A percentile compares a stretch with the other conserved stretches of the same genome.
Conservation (phyloP, 2,329 filamentous ascomycete species). For the Geosmithia flava region DNA sequence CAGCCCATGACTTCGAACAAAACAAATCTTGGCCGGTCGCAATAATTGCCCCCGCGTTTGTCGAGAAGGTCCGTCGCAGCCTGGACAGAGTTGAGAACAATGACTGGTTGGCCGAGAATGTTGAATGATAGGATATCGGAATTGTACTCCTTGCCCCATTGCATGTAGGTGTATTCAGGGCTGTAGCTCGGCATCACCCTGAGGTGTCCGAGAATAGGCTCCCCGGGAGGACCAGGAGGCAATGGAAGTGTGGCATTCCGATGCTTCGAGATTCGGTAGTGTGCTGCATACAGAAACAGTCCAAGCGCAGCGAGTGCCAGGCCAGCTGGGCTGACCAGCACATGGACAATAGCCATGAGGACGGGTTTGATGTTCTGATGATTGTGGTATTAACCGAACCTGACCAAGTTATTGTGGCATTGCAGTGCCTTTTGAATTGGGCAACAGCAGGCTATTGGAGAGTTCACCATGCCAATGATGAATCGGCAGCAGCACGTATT, state of each 20-base stretch:
- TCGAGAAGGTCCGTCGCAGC: constrained; percentile 30
- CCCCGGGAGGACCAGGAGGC: constrained; percentile 18
- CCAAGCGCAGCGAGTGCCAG: background rate
- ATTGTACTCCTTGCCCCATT: constrained; percentile 32
- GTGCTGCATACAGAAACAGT: background rate
- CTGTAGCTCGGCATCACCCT: constrained; percentile 24
- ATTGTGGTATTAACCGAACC: too few species aligned
- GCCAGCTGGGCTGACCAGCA: background rate
- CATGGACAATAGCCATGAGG: background rate
- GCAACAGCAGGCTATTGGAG: too few species aligned
- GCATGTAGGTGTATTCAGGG: constrained; percentile 16
- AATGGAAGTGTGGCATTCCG: constrained; percentile 4
- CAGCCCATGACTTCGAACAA: constrained; percentile 31
- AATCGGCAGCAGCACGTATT: background rate
- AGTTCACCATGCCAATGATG: too few species aligned
- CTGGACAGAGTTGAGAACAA: constrained; percentile 29
- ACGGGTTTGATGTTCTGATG: background rate
- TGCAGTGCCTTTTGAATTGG: background rate
- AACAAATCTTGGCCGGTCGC: constrained; percentile 30
- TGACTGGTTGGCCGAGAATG: constrained; percentile 19
- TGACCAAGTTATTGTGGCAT: too few species aligned
- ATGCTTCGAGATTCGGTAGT: background rate
- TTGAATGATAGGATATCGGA: constrained; percentile 19
- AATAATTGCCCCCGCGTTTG: constrained; percentile 29
- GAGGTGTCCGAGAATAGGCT: constrained; percentile 28